Conservation (phyloP, 2,329 filamentous ascomycete genomes). For the Pseudogymnoascus sp. region DNA sequence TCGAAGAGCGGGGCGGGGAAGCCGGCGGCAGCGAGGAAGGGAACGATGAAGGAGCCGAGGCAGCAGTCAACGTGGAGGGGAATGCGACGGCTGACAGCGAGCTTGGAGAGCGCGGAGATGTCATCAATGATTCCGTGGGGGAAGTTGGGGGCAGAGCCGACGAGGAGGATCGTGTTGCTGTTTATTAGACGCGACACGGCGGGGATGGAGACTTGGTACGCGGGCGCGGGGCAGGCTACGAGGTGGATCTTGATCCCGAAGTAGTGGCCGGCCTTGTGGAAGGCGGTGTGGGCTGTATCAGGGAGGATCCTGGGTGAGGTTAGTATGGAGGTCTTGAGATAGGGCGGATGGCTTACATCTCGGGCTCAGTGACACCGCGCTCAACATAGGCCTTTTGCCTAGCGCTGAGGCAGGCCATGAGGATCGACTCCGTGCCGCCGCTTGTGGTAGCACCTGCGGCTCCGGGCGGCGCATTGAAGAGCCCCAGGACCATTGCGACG, state of each 20-base stretch:
- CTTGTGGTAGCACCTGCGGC: constrained; percentile 84
- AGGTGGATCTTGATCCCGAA: constrained; percentile 94
- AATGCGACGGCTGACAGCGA: constrained; percentile 70
- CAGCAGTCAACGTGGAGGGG: constrained; percentile 97
- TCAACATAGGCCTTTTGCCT: constrained; percentile 82
- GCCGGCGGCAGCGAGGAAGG: constrained; percentile 85
- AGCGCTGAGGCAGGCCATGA: constrained; percentile 89
- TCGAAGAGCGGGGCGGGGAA: constrained; percentile 86
- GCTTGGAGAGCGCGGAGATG: constrained; percentile 72
- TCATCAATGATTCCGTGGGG: constrained; percentile 98
- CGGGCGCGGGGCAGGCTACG: constrained; percentile 76
- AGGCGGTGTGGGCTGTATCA: constrained; percentile 89
- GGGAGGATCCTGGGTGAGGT: constrained; percentile 67
- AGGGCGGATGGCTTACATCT: constrained; percentile 58
- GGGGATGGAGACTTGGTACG: constrained; percentile 73
- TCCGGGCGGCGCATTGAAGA: constrained; percentile 84
- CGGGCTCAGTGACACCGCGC: constrained; percentile 80
- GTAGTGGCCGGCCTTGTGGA: constrained; percentile 90
- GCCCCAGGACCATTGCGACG: constrained; percentile 82
- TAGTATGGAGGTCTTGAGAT: constrained; percentile 15
- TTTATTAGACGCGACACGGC: constrained; percentile 81
- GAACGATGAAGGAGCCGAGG: constrained; percentile 88
- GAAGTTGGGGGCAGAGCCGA: constrained; percentile 94
- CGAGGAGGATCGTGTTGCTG: constrained; percentile 84
- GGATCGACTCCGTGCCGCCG: constrained; percentile 90